Evolutionary conservation across 202 grass and related monocot genomes (phyloP), one percentile per base, ranked within the genome.

Genomic region (Setaria viridis): DNA sequence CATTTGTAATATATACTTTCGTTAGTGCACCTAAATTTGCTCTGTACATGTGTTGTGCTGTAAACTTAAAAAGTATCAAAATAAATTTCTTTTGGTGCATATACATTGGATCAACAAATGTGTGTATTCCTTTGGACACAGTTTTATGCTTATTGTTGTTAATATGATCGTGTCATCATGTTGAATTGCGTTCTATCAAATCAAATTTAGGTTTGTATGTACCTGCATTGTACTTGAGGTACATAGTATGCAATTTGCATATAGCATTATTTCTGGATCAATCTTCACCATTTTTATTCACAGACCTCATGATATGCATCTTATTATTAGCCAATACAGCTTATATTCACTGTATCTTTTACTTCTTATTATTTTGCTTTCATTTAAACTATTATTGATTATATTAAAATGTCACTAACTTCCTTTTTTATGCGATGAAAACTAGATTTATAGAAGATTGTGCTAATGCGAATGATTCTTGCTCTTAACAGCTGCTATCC

Each of bases 401-500:
- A 78, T 20, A 33, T 48, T 70, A 30, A 56, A 79, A 12, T 43
- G 47, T 9, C 13, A 9, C 8, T n/a, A 37, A 25, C n/a, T 32
- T 76, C 50, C 0, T 76, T 51, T 85, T 12, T 62, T 51, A 43
- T 11, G 3, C 7, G 21, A 53, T 62, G 15, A 41, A 43, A 66
- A 68, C 6, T 74, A 37, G 59, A 68, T 19, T 74, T 29, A 37
- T 43, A 59, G 30, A 60, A 25, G 49, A 43, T 41, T 21, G 6
- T 43, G 41, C 35, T 79, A 71, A 65, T 76, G 13, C 0, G 42
- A 80, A 34, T 72, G 9, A 59, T 80, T 32, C 14, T 42, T 65
- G 55, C 48, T 57, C 71, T 83, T 49, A 64, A 75, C 86, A 92
- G 90, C 90, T 68, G 90, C 90, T 74, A 94, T 92, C 77, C 85